Evolutionary conservation across 345 rosid genomes (phyloP).

Genomic region (Gossypium raimondii): DNA sequence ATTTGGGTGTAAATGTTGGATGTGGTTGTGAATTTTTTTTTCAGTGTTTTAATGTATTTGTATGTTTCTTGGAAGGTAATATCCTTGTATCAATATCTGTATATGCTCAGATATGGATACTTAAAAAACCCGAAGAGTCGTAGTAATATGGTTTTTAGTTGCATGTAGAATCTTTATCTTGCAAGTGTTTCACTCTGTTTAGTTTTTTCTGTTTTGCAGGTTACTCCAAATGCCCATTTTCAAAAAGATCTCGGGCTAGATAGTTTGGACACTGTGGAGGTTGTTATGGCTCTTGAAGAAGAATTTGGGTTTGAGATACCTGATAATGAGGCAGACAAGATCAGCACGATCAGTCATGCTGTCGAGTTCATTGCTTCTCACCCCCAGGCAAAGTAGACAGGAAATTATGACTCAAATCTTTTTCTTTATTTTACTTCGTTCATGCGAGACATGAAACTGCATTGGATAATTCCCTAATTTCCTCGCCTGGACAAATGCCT

Average conservation of each 20-base stretch:
- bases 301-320: slow-evolving; percentile 5
- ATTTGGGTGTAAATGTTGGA: neutral
- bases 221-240: neutral
- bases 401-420: neutral
- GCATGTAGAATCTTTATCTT: neutral
- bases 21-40: neutral
- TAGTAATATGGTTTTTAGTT: neutral
- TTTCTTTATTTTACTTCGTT: neutral
- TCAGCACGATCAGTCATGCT: neutral
- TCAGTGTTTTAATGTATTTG: neutral
- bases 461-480: neutral
- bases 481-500: neutral
- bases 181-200: neutral
- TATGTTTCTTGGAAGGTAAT: neutral
- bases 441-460: neutral
- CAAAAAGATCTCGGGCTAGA: neutral
- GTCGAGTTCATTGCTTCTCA: slow-evolving; percentile 4
- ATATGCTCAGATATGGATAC: neutral
- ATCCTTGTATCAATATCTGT: neutral
- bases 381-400: neutral
- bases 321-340: slow-evolving; percentile 1
- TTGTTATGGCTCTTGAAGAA: neutral
- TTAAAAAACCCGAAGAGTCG: neutral
- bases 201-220: neutral
- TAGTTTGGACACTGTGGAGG: slow-evolving; percentile 3